Evolutionary conservation across 306 rosid species (phyloP).

Genomic region (Quercus berberidifolia): DNA sequence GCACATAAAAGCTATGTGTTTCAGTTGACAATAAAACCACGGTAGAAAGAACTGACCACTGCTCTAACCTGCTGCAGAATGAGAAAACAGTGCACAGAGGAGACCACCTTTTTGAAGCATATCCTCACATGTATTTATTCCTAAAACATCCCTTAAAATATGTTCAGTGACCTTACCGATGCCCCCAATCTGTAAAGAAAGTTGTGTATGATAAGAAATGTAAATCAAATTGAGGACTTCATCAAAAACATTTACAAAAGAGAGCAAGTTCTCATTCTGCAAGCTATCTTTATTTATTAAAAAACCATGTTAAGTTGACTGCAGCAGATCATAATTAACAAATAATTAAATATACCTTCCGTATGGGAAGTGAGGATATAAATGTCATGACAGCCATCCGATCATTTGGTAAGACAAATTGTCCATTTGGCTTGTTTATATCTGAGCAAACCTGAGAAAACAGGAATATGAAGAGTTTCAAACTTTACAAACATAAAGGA

Average conservation of each 20-base stretch:
- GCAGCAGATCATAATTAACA: conserved; percentile 12
- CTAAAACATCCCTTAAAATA: conserved; percentile 72
- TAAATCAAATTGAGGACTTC: conserved; percentile 6
- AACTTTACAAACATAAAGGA: background rate
- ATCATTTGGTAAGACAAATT: conserved; percentile 75
- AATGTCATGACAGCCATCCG: conserved; percentile 79
- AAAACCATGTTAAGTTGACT: background rate
- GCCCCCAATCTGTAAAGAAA: conserved; percentile 82
- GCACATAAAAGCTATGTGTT: background rate
- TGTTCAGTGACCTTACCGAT: conserved; percentile 94
- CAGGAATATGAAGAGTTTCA: background rate
- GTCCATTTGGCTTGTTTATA: conserved; percentile 97
- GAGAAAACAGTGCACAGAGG: conserved; percentile 79
- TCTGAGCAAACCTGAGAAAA: conserved; percentile 82
- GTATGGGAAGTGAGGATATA: conserved; percentile 87
- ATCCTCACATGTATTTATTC: conserved; percentile 81
- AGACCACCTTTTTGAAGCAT: conserved; percentile 68
- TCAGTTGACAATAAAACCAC: background rate
- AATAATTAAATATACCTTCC: conserved; percentile 54
- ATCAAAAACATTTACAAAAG: background rate
- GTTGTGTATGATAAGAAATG: background rate
- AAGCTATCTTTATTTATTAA: background rate
- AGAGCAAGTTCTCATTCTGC: background rate
- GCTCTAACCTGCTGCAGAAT: conserved; percentile 70
- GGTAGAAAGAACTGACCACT: conserved; percentile 6